These are phyloP conservation scores for Calonectria fujianensis DNA, from an alignment of 2,329 filamentous ascomycete species.

Conservation along the genomic window DNA sequence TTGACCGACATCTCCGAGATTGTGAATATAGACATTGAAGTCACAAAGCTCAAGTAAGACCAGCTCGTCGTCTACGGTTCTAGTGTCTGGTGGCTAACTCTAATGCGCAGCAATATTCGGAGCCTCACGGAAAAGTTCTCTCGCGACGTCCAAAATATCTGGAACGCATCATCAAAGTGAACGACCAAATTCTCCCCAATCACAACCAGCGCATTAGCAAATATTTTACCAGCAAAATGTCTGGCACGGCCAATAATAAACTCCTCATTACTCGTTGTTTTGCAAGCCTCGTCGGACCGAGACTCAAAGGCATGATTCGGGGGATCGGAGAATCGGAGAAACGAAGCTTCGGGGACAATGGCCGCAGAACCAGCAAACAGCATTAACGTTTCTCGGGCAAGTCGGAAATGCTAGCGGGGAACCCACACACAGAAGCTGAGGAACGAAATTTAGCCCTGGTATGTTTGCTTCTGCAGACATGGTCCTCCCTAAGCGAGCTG, in stretches of 20 bases:
- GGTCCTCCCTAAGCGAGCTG: constrained; percentile 2
- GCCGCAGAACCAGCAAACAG: neutral
- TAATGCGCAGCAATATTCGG: constrained; percentile 7
- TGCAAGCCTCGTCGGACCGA: neutral
- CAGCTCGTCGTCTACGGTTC: too few species aligned
- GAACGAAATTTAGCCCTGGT: neutral
- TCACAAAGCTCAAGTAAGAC: constrained; percentile 16
- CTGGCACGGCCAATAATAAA: constrained; percentile 1
- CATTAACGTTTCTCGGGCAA: constrained; percentile 11
- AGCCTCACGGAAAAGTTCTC: constrained; percentile 15
- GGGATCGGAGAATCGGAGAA: constrained; percentile 3
- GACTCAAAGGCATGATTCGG: neutral
- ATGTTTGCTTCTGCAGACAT: constrained; percentile 7
- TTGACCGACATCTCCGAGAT: constrained; percentile 19
- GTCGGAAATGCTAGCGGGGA: constrained; percentile 5
- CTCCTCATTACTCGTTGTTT: neutral
- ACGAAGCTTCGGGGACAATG: constrained; percentile 6
- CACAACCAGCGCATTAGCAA: neutral
- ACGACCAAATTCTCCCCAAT: neutral
- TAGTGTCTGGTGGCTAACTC: neutral
- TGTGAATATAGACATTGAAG: constrained; percentile 23
- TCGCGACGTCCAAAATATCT: constrained; percentile 12
- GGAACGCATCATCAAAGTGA: constrained; percentile 9
- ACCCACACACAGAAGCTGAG: constrained; percentile 10
- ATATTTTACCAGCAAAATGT: neutral